Evolutionary conservation across 495 filamentous ascomycete genomes (phyloP), one percentile per base, ranked within the genome.

Genomic region (Penicillium pancosmium): DNA sequence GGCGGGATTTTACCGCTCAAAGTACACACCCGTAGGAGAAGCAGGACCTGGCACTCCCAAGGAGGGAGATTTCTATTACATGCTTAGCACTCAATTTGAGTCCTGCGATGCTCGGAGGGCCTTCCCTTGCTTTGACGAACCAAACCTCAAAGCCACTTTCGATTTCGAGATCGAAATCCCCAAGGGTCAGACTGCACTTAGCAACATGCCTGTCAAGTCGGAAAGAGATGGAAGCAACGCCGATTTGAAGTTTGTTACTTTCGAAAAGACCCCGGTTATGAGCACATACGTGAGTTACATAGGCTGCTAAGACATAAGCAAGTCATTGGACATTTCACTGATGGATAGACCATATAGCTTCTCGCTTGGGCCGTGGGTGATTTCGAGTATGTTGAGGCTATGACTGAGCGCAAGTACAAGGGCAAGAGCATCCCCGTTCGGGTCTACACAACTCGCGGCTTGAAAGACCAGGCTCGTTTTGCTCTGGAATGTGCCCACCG

Each of bases 71-170:
- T 88, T 87, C 68, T 83, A 93, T 76, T 91, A 92, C 75, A 96
- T 97, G 93, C 85, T 95, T 70, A 92, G 88, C 75, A 98, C 94
- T 41, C 94, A 98, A 74, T 98, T 98, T 66, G 94, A 98, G 77
- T 88, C 92, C 43, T 96, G 92, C 68, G 94, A 97, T 80, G 94
- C 94, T 43, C 86, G 94, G 52, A 80, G 92, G 63, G 93, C 93
- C 19, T 95, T 98, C 73, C 94, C 94, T 46, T 98, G 94, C 79
- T 98, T 98, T 65, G 94, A 98, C 69, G 94, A 98, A 78, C 94
- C 94, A 18, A 97, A 95, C 66, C 80, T 97, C 51, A 98, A 98
- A 75, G 91, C 94, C 23, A 91, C 91, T 8, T 98, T 96, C 67
- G 93, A 96, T 72, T 89, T 98, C 56, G 80, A 88, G 64, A 89